Evolutionary conservation across 73 alveolate genomes (phyloP), one percentile per base, ranked within the genome.

Genomic region (Durusdinium trenchii): DNA sequence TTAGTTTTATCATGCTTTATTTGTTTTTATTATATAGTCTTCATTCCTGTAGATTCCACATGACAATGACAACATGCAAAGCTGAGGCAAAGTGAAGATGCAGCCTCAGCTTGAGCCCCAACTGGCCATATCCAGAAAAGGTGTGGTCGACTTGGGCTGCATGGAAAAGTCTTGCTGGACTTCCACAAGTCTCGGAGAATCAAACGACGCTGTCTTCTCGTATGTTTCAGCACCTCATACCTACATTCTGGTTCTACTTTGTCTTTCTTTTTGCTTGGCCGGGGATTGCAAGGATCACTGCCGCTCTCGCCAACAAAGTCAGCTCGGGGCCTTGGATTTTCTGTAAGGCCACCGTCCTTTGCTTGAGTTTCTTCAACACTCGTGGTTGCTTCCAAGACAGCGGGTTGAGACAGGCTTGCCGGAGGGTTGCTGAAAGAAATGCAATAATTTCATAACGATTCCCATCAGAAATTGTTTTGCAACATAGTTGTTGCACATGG

Each of bases 251-350:
- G 12, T 57, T 57, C 32, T 23, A 12, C 12, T 57, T 57, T 12
- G 32, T 16, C 18, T 60, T 23, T 60, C 30, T 23, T 32, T 32
- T 60, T 60, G 73, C 73, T 60, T 60, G 73, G 73, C n/a, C 30
- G 1, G 23, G 12, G 23, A 12, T 16, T 18, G 60, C 47, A 32
- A 81, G 95, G 95, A 86, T 86, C 82, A 86, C 95, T 18, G 96
- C 96, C 12, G 96, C 86, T 20, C 43, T 90, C 43, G 96, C 96
- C 48, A 90, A 90, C 96, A 90, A 90, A 64, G 96, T 90, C 71
- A 90, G 96, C 50, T 47, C 78, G 54, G 26, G 50, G 78, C 94
- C 82, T 57, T 23, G 23, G 69, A 57, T 16, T 57, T 23, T 23
- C 69, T 57, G 69, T 57, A 57, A 57, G 23, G 32, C 69, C 69